Conservation (phyloP, 495 filamentous ascomycete species). For the Cercophora sp. region DNA sequence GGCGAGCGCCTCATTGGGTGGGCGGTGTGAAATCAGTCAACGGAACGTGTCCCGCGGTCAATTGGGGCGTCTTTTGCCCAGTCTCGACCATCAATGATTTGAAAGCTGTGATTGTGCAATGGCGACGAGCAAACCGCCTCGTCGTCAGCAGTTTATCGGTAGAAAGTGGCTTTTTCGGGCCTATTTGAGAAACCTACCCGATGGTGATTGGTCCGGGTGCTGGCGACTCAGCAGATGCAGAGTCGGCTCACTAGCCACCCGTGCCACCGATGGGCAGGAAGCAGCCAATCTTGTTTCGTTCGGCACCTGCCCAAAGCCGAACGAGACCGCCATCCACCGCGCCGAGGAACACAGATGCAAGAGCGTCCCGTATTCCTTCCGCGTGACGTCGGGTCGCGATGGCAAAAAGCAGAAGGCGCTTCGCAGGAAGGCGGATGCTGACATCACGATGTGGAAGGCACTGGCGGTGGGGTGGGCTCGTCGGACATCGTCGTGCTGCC, state of each 20-base stretch:
- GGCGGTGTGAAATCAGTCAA: not conserved
- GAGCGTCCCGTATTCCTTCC: too few relatives aligned
- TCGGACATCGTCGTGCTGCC: too few relatives aligned
- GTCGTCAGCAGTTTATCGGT: not conserved
- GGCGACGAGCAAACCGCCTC: not conserved
- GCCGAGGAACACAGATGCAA: too few relatives aligned
- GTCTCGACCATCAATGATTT: too few relatives aligned
- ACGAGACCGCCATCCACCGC: too few relatives aligned
- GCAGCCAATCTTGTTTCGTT: constrained; percentile 3
- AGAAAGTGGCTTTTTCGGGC: constrained; percentile 13
- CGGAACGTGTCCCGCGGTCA: not conserved
- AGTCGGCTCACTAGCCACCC: constrained; percentile 4
- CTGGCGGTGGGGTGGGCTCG: too few relatives aligned
- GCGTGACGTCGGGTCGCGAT: too few relatives aligned
- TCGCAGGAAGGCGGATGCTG: too few relatives aligned
- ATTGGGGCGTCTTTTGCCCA: not conserved
- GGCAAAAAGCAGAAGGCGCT: too few relatives aligned
- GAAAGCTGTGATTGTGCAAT: not conserved
- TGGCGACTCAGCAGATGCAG: constrained; percentile 2
- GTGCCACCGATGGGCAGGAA: constrained; percentile 2
- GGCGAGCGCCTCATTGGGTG: not conserved
- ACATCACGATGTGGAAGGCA: too few relatives aligned
- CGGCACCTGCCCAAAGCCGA: constrained; percentile 12
- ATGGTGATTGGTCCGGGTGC: not conserved
- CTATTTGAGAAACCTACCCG: constrained; percentile 6